A percentile compares a stretch with the other conserved stretches of the same genome.
These are phyloP conservation scores for Pichia rugopelliculosa DNA, from an alignment of 805 yeast genomes.

Conservation along the genomic window DNA sequence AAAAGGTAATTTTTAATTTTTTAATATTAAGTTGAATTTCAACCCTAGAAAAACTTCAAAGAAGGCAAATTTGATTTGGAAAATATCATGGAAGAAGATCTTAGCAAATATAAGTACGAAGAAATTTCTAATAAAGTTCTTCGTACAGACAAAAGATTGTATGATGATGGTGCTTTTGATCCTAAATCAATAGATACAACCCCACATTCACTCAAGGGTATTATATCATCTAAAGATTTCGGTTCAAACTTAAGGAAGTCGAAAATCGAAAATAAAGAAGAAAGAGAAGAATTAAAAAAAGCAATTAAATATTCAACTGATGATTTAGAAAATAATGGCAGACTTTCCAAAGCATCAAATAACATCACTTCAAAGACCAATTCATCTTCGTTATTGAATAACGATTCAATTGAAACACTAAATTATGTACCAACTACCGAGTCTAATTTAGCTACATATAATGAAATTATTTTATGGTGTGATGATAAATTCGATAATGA, in stretches of 20 bases:
- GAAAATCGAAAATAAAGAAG: constrained; percentile 13
- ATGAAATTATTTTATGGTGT: constrained; percentile 53
- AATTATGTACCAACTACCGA: constrained; percentile 58
- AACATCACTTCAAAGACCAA: constrained; percentile 1
- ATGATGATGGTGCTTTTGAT: constrained; percentile 35
- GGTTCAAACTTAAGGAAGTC: constrained; percentile 31
- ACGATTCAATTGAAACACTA: constrained; percentile 38
- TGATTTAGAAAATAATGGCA: constrained; percentile 2
- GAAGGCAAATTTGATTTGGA: background rate
- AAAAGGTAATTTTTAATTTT: background rate
- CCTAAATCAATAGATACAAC: constrained; percentile 45
- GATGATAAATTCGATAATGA: constrained; percentile 53
- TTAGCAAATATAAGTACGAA: constrained; percentile 45
- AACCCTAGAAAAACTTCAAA: background rate
- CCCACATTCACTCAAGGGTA: constrained; percentile 70
- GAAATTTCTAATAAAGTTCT: constrained; percentile 76
- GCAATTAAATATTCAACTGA: background rate
- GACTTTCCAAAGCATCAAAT: constrained; percentile 5
- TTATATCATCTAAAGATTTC: constrained; percentile 60
- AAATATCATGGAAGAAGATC: constrained; percentile 10
- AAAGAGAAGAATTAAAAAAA: constrained; percentile 11
- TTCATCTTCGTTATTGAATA: constrained; percentile 26
- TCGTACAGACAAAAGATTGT: constrained; percentile 45
- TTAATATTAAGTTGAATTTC: background rate
- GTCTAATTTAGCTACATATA: constrained; percentile 44